These are phyloP conservation scores for Trichoderma asperellum DNA, from an alignment of 2,329 filamentous ascomycete genomes.

Conservation along the genomic window DNA sequence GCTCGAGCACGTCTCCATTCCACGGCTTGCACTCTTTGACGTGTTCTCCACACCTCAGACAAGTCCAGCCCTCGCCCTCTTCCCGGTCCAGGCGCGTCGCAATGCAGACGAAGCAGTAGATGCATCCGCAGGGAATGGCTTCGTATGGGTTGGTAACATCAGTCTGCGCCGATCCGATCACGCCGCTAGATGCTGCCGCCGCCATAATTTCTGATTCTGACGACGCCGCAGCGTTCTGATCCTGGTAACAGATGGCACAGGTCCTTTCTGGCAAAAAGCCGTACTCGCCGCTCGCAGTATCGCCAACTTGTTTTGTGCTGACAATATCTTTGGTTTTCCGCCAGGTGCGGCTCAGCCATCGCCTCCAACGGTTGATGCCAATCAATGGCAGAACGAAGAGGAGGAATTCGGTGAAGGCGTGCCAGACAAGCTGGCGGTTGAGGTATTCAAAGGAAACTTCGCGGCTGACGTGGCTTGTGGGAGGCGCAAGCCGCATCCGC, in stretches of 20 bases:
- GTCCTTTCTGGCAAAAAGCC: constrained; percentile 89
- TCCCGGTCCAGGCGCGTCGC: constrained; percentile 87
- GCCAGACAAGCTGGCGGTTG: constrained; percentile 97
- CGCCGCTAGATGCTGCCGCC: constrained; percentile 70
- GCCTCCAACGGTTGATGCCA: constrained; percentile 88
- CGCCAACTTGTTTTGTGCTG: constrained; percentile 53
- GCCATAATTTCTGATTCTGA: constrained; percentile 78
- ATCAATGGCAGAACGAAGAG: constrained; percentile 96
- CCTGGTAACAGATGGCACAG: constrained; percentile 95
- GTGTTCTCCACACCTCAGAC: constrained; percentile 82
- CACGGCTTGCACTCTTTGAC: constrained; percentile 88
- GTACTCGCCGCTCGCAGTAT: constrained; percentile 70
- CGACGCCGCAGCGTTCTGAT: constrained; percentile 75
- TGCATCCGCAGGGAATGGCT: constrained; percentile 81
- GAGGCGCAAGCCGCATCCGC: constrained; percentile 81
- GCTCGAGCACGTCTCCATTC: constrained; percentile 83
- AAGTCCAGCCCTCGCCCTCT: constrained; percentile 92
- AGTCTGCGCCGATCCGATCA: constrained; percentile 85
- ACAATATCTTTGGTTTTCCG: constrained; percentile 73
- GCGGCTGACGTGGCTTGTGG: constrained; percentile 80
- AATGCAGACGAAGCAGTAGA: constrained; percentile 97
- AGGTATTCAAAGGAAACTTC: constrained; percentile 98
- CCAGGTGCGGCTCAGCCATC: constrained; percentile 88
- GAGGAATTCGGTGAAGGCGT: constrained; percentile 99
- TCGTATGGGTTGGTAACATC: constrained; percentile 98